Evolutionary conservation across 805 yeast genomes (phyloP).

Genomic region (Candida tallmaniae): DNA sequence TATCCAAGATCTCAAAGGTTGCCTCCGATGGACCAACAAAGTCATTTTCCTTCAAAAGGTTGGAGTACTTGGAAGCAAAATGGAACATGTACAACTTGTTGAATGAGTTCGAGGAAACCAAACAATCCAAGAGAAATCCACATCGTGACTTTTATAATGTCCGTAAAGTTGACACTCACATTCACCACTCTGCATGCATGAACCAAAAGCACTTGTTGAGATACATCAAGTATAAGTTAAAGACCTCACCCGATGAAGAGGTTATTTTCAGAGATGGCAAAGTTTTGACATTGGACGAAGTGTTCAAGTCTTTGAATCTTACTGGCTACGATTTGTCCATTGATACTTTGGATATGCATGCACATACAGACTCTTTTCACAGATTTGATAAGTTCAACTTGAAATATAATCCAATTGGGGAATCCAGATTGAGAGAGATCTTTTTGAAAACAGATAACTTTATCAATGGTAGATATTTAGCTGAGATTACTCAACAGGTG

Average conservation of each 20-base stretch:
- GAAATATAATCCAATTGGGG: constrained; percentile 97
- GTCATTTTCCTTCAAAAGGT: constrained; percentile 89
- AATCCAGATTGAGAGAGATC: constrained; percentile 93
- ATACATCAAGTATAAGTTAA: constrained; percentile 90
- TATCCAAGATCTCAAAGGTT: constrained; percentile 65
- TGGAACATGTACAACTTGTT: constrained; percentile 88
- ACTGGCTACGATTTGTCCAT: constrained; percentile 94
- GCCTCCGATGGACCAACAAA: constrained; percentile 96
- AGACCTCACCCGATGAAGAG: constrained; percentile 78
- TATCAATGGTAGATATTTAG: constrained; percentile 82
- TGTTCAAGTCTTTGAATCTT: constrained; percentile 82
- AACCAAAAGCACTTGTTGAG: constrained; percentile 94
- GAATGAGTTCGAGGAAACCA: constrained; percentile 89
- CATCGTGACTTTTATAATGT: constrained; percentile 97
- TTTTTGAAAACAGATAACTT: constrained; percentile 94
- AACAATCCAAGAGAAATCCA: constrained; percentile 87
- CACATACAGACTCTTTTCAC: constrained; percentile 97
- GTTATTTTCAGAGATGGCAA: constrained; percentile 93
- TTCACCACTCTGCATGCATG: constrained; percentile 99
- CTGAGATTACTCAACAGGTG: constrained; percentile 92
- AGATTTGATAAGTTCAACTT: constrained; percentile 95
- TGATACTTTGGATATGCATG: constrained; percentile 98
- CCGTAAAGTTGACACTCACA: constrained; percentile 96
- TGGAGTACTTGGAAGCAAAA: constrained; percentile 92
- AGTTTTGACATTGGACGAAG: constrained; percentile 80